phyloP scores from a whole-genome alignment of 495 filamentous ascomycete species.

The Tuber aestivum region DNA sequence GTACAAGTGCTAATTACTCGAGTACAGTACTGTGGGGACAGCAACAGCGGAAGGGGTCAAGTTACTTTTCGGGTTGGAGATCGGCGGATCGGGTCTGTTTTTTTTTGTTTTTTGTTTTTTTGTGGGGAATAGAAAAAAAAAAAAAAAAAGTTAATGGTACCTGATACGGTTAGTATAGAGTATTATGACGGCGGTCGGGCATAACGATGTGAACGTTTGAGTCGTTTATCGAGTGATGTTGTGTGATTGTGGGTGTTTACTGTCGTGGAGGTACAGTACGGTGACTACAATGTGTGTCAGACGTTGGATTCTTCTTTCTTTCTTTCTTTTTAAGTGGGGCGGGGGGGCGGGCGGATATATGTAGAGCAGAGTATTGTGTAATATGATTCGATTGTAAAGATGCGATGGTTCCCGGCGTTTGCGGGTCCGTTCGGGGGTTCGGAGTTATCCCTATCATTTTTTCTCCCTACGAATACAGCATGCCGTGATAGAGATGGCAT shows the following conservation, averaged over 20 bases:
- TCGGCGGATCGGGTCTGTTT: conserved; percentile 23
- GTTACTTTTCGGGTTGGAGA: background rate
- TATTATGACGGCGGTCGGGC: background rate
- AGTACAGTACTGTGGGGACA: background rate
- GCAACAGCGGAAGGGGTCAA: background rate
- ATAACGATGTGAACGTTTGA: background rate
- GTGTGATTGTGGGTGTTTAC: background rate
- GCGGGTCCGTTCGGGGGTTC: background rate
- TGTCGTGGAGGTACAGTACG: background rate
- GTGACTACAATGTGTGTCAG: background rate
- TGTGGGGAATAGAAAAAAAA: conserved; percentile 19
- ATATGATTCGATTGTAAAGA: background rate
- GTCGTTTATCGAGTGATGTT: background rate
- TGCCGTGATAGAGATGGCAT: background rate
- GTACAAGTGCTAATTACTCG: too few species aligned
- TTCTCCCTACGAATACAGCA: background rate
- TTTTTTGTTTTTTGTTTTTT: conserved; percentile 21
- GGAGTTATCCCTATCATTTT: background rate
- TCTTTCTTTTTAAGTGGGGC: background rate
- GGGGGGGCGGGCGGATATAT: background rate
- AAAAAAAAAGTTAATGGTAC: background rate
- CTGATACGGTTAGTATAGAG: conserved; percentile 6
- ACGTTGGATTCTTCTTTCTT: too few species aligned
- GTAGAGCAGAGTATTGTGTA: background rate
- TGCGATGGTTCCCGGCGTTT: background rate